Base-by-base conservation (phyloP, 495 filamentous ascomycete genomes). In the Penicillium tannophilum region DNA sequence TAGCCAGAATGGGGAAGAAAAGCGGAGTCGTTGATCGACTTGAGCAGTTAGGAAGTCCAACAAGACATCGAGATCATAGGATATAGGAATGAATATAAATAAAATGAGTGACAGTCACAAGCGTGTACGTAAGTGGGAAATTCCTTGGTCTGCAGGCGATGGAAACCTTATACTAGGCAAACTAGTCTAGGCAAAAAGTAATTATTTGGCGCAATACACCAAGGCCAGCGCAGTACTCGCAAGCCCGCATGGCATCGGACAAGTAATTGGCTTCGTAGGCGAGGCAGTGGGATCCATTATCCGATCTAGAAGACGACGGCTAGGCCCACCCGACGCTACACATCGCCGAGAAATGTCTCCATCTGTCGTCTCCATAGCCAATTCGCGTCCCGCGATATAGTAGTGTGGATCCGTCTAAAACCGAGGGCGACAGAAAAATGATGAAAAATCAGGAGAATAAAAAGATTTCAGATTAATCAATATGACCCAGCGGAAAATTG, bases 391-490 rank as follows among this genome's bases (percentile, higher is more conserved):
- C 50, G 55, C 36, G 42, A 48, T 36, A 31, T n/a, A n/a, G 5
- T 16, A 35, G 9, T 11, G 44, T 54, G 36, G 30, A 54, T 52
- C 55, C 14, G 36, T 2, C 28, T 43, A 51, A 33, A 42, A 30
- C 39, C 51, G 41, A 28, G 46, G 24, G 26, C 23, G 31, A 48
- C 20, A n/a, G 12, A 49, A 49, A 17, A 30, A 3, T 4, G 14
- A 52, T 35, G 0, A 8, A 23, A 26, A 26, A 26, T 10, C 35
- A 44, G 20, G 36, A 41, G 4, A 43, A 44, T n/a, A 43, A 59
- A 56, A 53, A 54, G 44, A 59, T 60, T 57, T 61, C 33, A 44
- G 58, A 62, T 54, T 58, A 46, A 64, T 69, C 59, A 47, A 63
- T 49, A 6, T 47, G 48, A 61, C 59, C 54, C 59, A 58, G 45